Base-by-base conservation (phyloP, 2,329 filamentous ascomycete genomes). In the Alternaria novae-zelandiae region DNA sequence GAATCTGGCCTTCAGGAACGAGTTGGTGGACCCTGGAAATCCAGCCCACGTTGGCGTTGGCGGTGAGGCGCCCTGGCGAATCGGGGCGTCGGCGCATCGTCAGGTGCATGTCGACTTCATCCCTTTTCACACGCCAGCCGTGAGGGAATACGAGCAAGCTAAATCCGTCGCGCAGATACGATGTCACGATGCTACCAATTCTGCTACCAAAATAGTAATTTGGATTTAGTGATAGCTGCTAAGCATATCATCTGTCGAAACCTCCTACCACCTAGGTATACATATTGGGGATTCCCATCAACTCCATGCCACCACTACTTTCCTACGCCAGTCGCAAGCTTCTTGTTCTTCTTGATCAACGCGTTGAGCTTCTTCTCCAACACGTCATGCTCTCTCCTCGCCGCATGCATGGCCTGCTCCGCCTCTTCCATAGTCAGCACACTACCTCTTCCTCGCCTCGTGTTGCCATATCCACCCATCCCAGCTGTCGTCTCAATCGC, bases 271-370 rank as follows among this genome's bases (percentile, higher is more conserved):
- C 36, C 36, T 17, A 17, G 5, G 36, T 41, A 41, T 11, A 41
- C 36, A 1, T 17, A 41, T 3, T 11, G 36, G 36, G 36, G 36
- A 41, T 17, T 41, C 36, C 36, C 36, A 41, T 41, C 15, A 17
- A 10, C 10, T 5, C 17, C 2, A 15, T n/a, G 9, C 25, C 13
- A 3, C 13, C 17, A 20, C 53, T 30, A 62, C 32, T 62, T 62
- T 21, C 54, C 59, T 13, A 30, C 28, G 10, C 64, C 64, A 21
- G 51, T 23, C 26, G 54, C 62, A 56, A 77, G n/a, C 66, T 76
- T 78, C 64, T 70, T 74, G 53, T 80, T 80, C 69, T 78, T 73
- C 70, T 79, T 80, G 63, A 79, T 74, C n/a, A 79, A 54, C 13
- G 61, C 72, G 4, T 70, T 70, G 25, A 80, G 54, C 62, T 77